A percentile compares a stretch with the other conserved stretches of the same genome.
Evolutionary conservation across 805 yeast species (phyloP).

Genomic region (Wickerhamiella hasegawae): DNA sequence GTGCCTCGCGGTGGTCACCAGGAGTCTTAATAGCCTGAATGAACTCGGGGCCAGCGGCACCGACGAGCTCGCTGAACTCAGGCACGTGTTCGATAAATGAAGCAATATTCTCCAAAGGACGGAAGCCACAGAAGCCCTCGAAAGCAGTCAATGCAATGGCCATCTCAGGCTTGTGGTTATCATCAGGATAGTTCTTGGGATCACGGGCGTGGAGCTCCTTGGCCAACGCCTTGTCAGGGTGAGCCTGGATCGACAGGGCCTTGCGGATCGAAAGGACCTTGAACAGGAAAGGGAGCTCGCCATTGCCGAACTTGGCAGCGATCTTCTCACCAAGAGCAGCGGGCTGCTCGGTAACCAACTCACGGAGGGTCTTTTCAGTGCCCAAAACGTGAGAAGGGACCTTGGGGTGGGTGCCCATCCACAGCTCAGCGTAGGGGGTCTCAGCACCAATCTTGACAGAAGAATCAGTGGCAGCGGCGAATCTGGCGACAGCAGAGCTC

Average conservation of each 20-base stretch:
- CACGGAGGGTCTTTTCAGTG: conserved; percentile 45
- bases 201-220: conserved; percentile 59
- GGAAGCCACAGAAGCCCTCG: conserved; percentile 96
- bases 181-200: conserved; percentile 93
- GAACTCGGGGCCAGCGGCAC: conserved; percentile 43
- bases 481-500: conserved; percentile 76
- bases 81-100: conserved; percentile 54
- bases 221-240: conserved; percentile 83
- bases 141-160: conserved; percentile 92
- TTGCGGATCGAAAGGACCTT: conserved; percentile 87
- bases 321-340: conserved; percentile 43
- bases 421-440: conserved; percentile 89
- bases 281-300: conserved; percentile 80
- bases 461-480: conserved; percentile 57
- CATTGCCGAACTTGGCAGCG: conserved; percentile 48
- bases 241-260: conserved; percentile 92
- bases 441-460: conserved; percentile 43
- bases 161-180: conserved; percentile 99
- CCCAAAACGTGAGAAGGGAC: conserved; percentile 57
- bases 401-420: conserved; percentile 99
- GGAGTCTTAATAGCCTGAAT: conserved; percentile 19
- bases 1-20: conserved; percentile 42
- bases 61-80: conserved; percentile 59
- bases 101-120: conserved; percentile 70
- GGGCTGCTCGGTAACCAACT: conserved; percentile 47